phyloP scores from a whole-genome alignment of 352 stramenopile genomes.

The Phytopythium chamaehyphon region DNA sequence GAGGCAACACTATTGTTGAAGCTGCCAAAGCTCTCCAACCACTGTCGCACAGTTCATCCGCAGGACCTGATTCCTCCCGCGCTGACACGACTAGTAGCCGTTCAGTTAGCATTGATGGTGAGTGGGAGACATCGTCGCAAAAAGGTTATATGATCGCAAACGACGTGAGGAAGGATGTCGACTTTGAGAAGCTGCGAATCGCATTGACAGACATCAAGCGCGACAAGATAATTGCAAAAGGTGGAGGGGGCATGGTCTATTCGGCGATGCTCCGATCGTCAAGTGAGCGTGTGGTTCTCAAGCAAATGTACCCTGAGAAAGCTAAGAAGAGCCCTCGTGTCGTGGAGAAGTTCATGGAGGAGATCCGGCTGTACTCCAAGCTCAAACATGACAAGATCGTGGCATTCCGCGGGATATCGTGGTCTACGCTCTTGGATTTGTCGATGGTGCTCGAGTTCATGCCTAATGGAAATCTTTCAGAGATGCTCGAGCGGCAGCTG shows the following conservation, averaged over 20 bases:
- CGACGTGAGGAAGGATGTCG: constrained; percentile 47
- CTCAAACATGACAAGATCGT: constrained; percentile 51
- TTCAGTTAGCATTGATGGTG: constrained; percentile 1
- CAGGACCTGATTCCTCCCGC: background rate
- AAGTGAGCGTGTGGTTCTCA: constrained; percentile 38
- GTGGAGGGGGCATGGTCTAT: constrained; percentile 52
- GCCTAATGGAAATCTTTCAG: constrained; percentile 33
- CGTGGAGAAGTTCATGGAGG: constrained; percentile 38
- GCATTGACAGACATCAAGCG: constrained; percentile 36
- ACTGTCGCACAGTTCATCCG: background rate
- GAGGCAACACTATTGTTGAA: constrained; percentile 3
- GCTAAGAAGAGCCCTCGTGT: constrained; percentile 31
- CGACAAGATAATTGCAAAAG: constrained; percentile 35
- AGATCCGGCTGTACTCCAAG: constrained; percentile 46
- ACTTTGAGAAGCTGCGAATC: constrained; percentile 45
- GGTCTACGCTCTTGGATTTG: constrained; percentile 39
- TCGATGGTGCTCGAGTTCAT: constrained; percentile 49
- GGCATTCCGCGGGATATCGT: constrained; percentile 37
- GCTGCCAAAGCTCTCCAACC: background rate
- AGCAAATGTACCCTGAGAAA: constrained; percentile 46
- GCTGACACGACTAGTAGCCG: too few species aligned
- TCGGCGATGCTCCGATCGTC: constrained; percentile 24
- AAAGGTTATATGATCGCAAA: constrained; percentile 15
- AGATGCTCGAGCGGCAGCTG: constrained; percentile 21
- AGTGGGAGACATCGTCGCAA: background rate